Base-by-base conservation (phyloP, 78 protist genomes). In the Planoprotostelium fungivorum region DNA sequence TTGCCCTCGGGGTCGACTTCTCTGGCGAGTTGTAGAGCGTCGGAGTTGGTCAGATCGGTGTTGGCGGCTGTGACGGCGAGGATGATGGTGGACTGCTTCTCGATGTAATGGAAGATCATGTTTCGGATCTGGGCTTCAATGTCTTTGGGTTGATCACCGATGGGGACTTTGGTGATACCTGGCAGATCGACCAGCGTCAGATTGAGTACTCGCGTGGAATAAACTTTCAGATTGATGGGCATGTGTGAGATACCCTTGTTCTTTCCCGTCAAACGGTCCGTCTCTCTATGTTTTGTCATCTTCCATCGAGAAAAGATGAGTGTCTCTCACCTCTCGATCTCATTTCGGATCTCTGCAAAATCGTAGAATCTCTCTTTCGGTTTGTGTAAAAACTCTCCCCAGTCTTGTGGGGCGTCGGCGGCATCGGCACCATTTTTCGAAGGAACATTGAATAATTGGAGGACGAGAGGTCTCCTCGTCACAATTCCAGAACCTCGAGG, bases 51-150 rank as follows among this genome's bases (percentile, higher is more conserved):
- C 1, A 98, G 63, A 89, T 99, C 99, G 1, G 95, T 51, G 89
- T 97, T 99, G 87, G 99, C 99, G 1, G 99, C 96, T 29, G 98
- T 90, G 37, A 98, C 99, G 10, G 99, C 99, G 37, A 99, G 96
- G 37, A 99, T 98, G 88, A 99, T 91, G 25, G 98, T 94, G 94
- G 96, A 96, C 38, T 92, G 97, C 35, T 90, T 92, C 73, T 73
- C 38, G 39, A 96, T 96, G 93, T 84, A 99, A 35, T 91, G 85
- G 91, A 96, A 63, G 84, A 95, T 93, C 98, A 98, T 93, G 36
- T 93, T 88, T 0, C 95, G 9, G 84, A 97, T 95, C 38, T 89
- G 96, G 63, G 5, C 31, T 85, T 97, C 99, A 38, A 98, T 97
- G 90, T 97, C 96, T 25, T 84, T 36, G 28, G 98, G 99, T 93